A percentile compares a stretch with the other conserved stretches of the same genome.
Evolutionary conservation across 2,329 filamentous ascomycete genomes (phyloP).

Genomic region (Ascochyta lentis): DNA sequence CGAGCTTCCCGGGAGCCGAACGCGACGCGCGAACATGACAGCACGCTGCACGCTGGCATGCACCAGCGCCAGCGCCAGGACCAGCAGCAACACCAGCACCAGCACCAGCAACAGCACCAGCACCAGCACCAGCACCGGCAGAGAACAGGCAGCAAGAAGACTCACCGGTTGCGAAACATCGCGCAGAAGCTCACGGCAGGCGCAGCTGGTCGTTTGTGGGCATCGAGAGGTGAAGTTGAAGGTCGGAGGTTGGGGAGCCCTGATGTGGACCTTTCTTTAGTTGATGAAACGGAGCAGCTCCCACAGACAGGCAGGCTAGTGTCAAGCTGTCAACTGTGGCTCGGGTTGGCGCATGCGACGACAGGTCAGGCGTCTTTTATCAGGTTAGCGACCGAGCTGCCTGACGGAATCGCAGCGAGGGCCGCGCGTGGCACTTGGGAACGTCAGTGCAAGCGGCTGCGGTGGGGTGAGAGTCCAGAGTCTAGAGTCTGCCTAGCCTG

Average conservation of each 20-base stretch:
- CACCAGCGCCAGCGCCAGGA: neutral
- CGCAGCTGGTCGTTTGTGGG: constrained; percentile 27
- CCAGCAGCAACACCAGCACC: constrained; percentile 15
- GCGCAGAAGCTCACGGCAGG: constrained; percentile 41
- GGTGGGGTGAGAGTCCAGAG: constrained; percentile 31
- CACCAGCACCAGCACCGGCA: neutral
- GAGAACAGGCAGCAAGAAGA: constrained; percentile 14
- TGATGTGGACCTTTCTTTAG: constrained; percentile 22
- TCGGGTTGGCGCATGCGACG: constrained; percentile 23
- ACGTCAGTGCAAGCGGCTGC: constrained; percentile 23
- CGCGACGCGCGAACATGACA: constrained; percentile 41
- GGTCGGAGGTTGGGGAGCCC: constrained; percentile 34
- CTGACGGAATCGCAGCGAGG: constrained; percentile 30
- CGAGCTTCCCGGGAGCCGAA: constrained; percentile 17
- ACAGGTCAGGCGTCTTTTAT: constrained; percentile 47
- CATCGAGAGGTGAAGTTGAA: constrained; percentile 41
- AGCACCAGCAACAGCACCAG: neutral
- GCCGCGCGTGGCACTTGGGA: constrained; percentile 36
- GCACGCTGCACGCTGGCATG: constrained; percentile 6
- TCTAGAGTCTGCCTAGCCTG: constrained; percentile 27
- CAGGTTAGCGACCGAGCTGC: constrained; percentile 39
- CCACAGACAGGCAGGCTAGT: constrained; percentile 32
- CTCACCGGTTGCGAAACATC: constrained; percentile 59
- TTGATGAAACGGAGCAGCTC: constrained; percentile 47
- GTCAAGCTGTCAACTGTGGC: constrained; percentile 13